Conservation (phyloP, 1,139 yeast species). For the Blastobotrys serpentis region DNA sequence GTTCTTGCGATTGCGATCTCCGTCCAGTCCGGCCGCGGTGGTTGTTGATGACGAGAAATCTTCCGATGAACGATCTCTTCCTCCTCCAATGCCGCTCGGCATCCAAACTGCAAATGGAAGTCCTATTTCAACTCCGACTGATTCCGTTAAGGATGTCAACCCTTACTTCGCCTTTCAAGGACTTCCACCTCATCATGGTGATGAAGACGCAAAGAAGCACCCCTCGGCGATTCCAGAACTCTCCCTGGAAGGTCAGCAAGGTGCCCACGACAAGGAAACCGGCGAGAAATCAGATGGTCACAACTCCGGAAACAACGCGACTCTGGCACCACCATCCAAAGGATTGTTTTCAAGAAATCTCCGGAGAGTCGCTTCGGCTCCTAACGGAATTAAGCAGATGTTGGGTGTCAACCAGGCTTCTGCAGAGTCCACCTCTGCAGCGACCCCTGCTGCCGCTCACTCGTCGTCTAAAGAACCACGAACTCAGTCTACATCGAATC, state of each 20-base stretch:
- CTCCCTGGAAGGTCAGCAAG: slow-evolving; percentile 1
- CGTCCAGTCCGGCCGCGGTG: slow-evolving; percentile 37
- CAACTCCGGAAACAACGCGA: background rate
- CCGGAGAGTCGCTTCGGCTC: slow-evolving; percentile 81
- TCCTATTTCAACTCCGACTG: slow-evolving; percentile 40
- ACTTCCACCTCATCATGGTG: slow-evolving; percentile 49
- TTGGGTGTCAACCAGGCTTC: slow-evolving; percentile 15
- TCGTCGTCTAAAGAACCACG: background rate
- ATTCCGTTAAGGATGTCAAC: slow-evolving; percentile 39
- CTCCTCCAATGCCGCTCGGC: slow-evolving; percentile 31
- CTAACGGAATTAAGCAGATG: slow-evolving; percentile 49
- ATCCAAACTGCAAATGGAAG: slow-evolving; percentile 36
- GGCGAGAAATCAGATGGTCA: too few species aligned
- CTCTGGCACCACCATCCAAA: slow-evolving; percentile 26
- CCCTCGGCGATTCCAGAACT: background rate
- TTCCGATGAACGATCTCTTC: slow-evolving; percentile 27
- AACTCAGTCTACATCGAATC: slow-evolving; percentile 9
- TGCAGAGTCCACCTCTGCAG: slow-evolving; percentile 14
- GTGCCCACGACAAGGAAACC: too few species aligned
- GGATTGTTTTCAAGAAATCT: slow-evolving; percentile 54
- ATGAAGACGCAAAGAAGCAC: too few species aligned
- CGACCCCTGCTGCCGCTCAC: slow-evolving; percentile 11
- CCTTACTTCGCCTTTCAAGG: slow-evolving; percentile 53
- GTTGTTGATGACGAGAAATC: slow-evolving; percentile 22
- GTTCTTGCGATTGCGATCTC: slow-evolving; percentile 42